Evolutionary conservation across 164 flowering plant genomes (phyloP).

Genomic region (Taxillus chinensis): DNA sequence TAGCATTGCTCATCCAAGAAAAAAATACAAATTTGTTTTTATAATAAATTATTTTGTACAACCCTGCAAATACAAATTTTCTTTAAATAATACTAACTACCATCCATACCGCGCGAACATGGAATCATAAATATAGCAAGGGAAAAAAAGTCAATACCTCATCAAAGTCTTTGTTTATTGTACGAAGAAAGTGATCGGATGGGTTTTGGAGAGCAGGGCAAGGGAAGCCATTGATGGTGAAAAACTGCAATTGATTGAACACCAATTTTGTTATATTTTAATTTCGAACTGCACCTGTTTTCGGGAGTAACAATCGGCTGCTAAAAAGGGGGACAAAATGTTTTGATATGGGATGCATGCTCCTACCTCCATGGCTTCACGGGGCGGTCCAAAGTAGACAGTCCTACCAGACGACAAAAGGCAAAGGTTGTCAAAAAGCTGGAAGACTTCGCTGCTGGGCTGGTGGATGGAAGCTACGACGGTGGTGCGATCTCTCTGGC

Average conservation of each 20-base stretch:
- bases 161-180: conserved; percentile 68
- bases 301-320: too few species aligned
- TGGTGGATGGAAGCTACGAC: conserved; percentile 65
- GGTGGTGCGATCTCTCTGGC: conserved; percentile 30
- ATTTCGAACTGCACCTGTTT: too few species aligned
- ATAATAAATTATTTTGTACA: too few species aligned
- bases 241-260: conserved; percentile 30
- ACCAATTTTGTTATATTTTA: neutral
- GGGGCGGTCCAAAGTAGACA: conserved; percentile 51
- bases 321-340: too few species aligned
- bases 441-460: conserved; percentile 59
- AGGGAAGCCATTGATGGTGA: conserved; percentile 53
- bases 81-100: too few species aligned
- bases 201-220: conserved; percentile 68
- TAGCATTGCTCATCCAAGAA: too few species aligned
- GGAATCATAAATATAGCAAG: too few species aligned
- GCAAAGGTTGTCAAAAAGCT: conserved; percentile 45
- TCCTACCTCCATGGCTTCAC: conserved; percentile 29
- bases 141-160: conserved; percentile 18
- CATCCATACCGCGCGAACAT: too few species aligned
- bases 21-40: too few species aligned
- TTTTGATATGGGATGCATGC: too few species aligned
- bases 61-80: too few species aligned
- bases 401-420: conserved; percentile 54
- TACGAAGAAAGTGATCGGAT: conserved; percentile 68